Conservation (phyloP, 331 rosid genomes). For the Stylosanthes scabra region DNA sequence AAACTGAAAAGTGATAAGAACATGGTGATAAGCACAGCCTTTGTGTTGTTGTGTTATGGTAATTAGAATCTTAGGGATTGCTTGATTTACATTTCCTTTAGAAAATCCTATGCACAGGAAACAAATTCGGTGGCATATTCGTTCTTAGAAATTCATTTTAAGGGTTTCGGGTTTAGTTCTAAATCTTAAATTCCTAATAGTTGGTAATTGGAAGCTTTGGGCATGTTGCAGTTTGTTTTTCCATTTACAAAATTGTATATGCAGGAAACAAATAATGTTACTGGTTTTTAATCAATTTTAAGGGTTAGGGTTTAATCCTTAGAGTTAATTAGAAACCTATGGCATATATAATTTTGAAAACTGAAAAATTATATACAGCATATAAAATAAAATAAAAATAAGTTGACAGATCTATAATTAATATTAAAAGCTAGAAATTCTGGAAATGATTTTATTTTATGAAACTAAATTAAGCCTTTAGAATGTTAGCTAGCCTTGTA, state of each 20-base stretch:
- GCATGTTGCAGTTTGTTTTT: neutral
- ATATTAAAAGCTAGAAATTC: neutral
- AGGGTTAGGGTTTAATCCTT: neutral
- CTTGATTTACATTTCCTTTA: no score
- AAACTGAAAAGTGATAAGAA: neutral
- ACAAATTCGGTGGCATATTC: neutral
- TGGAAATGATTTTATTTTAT: neutral
- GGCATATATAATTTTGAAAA: neutral
- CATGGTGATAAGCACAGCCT: neutral
- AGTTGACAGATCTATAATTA: neutral
- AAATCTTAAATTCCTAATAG: neutral
- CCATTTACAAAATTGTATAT: neutral
- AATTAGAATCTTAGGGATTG: no score
- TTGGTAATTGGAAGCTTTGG: neutral
- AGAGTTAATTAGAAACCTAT: neutral
- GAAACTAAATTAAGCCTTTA: neutral
- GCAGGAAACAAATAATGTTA: no score
- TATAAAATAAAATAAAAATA: no score
- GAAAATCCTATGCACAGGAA: neutral
- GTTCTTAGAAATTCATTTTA: no score
- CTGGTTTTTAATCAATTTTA: no score
- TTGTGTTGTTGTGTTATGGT: neutral
- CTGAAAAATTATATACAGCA: no score
- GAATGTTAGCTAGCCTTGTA: neutral
- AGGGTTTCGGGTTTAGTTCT: neutral